Base-by-base conservation (phyloP, 306 rosid species). In the Albizia julibrissin region DNA sequence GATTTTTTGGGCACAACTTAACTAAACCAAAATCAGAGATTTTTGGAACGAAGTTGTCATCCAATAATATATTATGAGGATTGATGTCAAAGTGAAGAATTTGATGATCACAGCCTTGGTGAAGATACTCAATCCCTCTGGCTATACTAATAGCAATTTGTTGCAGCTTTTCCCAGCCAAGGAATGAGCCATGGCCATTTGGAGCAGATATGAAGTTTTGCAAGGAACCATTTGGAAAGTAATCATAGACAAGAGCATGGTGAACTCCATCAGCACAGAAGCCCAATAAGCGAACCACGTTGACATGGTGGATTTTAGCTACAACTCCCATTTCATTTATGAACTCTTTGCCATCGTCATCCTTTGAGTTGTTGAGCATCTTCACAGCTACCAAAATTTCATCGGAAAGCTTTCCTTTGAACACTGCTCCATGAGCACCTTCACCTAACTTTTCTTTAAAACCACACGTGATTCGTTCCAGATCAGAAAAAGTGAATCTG, bases 61-160 rank as follows among this genome's bases (percentile, higher is more conserved):
- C 83, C 3, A 85, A 11, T 18, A 81, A 74, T 7, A 77, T 66
- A 26, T 77, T 85, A 15, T 71, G 82, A 14, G 87, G 87, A 18
- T 76, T 80, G 40, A 80, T 85, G 8, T 80, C 82, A 12, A 85
- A 77, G 72, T 85, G 83, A 14, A 85, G 82, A 29, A 77, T 85
- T 46, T 10, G 46, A 13, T 77, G 74, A 40, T 81, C 77, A 29
- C 88, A 85, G 0, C 85, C 83, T 44, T 72, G 85, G 40, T 77
- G 88, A 34, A 85, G 87, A 52, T 85, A 85, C 37, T 85, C 87
- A 72, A 72, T 67, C 11, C 85, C 85, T 42, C 44, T 81, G 11
- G 88, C 78, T 11, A 77, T 33, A 8, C 80, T 82, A 0, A 77
- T 10, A 54, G 83, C 76, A 31, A 85, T 67, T 31, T 44, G 47